Percentiles rank a stretch among this genome's conserved stretches.
Conservation (phyloP, 78 protist genomes). For the Chrysochromulina parva region DNA sequence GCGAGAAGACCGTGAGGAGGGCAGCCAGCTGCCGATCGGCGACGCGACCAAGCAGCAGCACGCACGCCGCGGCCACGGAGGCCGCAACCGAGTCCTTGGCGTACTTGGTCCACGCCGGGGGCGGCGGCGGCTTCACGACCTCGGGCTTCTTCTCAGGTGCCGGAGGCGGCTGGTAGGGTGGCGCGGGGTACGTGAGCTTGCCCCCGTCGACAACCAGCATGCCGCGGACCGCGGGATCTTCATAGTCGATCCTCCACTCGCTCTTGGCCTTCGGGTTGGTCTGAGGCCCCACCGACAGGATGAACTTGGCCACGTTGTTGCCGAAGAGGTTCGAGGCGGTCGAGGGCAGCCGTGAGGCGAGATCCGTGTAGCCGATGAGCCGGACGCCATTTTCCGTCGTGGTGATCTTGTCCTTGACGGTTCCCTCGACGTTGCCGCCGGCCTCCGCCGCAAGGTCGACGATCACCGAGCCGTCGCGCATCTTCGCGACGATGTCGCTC, state of each 20-base stretch:
- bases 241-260: conserved; percentile 58
- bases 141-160: background rate
- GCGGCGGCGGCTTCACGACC: conserved; percentile 28
- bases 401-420: conserved; percentile 40
- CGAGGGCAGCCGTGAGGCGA: conserved; percentile 84
- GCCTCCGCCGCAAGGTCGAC: conserved; percentile 97
- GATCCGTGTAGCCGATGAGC: conserved; percentile 90
- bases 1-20: conserved; percentile 67
- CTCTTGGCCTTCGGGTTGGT: conserved; percentile 27
- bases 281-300: conserved; percentile 64
- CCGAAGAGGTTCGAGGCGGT: conserved; percentile 59
- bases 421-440: conserved; percentile 90
- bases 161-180: conserved; percentile 38
- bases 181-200: conserved; percentile 46
- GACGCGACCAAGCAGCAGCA: conserved; percentile 19
- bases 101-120: background rate
- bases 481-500: conserved; percentile 62
- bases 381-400: background rate
- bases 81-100: background rate
- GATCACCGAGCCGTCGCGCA: conserved; percentile 88
- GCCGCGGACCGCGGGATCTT: conserved; percentile 73
- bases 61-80: background rate
- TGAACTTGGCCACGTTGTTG: conserved; percentile 78
- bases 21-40: conserved; percentile 2
- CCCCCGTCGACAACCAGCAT: conserved; percentile 43